These are phyloP conservation scores for Kluyveromyces marxianus DNA, from an alignment of 1,139 yeast species.

Conservation along the genomic window DNA sequence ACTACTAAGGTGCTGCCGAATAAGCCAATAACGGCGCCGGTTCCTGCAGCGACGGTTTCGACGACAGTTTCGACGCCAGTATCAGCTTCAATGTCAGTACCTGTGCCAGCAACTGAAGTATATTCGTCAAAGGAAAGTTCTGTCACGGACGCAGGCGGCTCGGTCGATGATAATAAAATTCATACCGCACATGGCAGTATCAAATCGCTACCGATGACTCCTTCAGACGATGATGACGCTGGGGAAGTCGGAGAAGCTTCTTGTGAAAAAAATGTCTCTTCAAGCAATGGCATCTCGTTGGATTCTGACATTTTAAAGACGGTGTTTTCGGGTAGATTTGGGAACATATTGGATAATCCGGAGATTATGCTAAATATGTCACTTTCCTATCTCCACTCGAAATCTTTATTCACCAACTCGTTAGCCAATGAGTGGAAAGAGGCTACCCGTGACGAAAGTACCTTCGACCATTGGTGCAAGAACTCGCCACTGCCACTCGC, in stretches of 20 bases:
- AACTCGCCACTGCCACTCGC: conserved; percentile 5
- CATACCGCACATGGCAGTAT: too few species aligned
- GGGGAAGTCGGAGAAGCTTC: background rate
- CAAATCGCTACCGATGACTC: conserved; percentile 3
- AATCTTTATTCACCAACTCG: conserved; percentile 1
- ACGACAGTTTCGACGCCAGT: background rate
- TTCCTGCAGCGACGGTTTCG: background rate
- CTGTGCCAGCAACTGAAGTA: background rate
- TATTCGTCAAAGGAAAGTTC: background rate
- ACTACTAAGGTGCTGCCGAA: background rate
- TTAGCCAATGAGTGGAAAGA: background rate
- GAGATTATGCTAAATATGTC: background rate
- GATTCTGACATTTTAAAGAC: conserved; percentile 1
- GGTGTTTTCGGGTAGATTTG: conserved; percentile 2
- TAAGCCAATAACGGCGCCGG: background rate
- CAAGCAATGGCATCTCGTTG: background rate
- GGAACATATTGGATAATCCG: conserved; percentile 3
- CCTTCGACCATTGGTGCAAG: conserved; percentile 4
- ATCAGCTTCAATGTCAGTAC: background rate
- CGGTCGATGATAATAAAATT: too few species aligned
- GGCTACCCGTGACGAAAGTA: background rate
- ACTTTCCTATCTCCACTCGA: background rate
- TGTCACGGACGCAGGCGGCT: background rate
- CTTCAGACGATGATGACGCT: conserved; percentile 2
- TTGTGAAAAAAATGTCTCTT: background rate